Evolutionary conservation across 306 rosid species (phyloP).

Genomic region (Lablab purpureus): DNA sequence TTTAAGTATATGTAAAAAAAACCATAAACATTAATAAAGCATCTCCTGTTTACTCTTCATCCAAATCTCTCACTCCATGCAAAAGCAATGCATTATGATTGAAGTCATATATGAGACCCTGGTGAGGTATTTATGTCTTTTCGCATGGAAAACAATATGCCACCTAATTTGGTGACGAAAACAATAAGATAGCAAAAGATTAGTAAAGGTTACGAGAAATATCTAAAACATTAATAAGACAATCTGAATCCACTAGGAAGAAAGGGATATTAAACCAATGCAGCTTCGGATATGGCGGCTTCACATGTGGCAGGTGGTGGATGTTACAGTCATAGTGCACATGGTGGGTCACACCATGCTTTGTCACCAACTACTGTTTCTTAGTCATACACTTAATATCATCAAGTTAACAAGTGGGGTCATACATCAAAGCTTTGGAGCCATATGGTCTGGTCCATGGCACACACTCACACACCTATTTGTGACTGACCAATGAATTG

Average conservation of each 20-base stretch:
- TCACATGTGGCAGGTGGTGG: slow-evolving; percentile 51
- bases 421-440: slow-evolving; percentile 31
- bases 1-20: too few relatives aligned
- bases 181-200: neutral
- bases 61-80: neutral
- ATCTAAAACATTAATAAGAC: slow-evolving; percentile 32
- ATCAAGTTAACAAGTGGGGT: slow-evolving; percentile 40
- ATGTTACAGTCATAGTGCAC: slow-evolving; percentile 48
- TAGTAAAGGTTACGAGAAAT: neutral
- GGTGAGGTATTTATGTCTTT: neutral
- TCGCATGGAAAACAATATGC: neutral
- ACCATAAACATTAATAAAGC: too few relatives aligned
- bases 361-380: slow-evolving; percentile 42
- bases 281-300: slow-evolving; percentile 47
- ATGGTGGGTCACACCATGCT: slow-evolving; percentile 52
- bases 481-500: slow-evolving; percentile 15
- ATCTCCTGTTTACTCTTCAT: neutral
- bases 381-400: slow-evolving; percentile 24
- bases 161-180: slow-evolving; percentile 10
- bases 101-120: neutral
- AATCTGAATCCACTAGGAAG: slow-evolving; percentile 2
- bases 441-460: slow-evolving; percentile 38
- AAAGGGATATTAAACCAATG: slow-evolving; percentile 24
- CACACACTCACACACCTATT: slow-evolving; percentile 18
- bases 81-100: slow-evolving; percentile 19